These are phyloP conservation scores for Fibroporia radiculosa DNA, from an alignment of 768 basidiomycete genomes.

Conservation along the genomic window DNA sequence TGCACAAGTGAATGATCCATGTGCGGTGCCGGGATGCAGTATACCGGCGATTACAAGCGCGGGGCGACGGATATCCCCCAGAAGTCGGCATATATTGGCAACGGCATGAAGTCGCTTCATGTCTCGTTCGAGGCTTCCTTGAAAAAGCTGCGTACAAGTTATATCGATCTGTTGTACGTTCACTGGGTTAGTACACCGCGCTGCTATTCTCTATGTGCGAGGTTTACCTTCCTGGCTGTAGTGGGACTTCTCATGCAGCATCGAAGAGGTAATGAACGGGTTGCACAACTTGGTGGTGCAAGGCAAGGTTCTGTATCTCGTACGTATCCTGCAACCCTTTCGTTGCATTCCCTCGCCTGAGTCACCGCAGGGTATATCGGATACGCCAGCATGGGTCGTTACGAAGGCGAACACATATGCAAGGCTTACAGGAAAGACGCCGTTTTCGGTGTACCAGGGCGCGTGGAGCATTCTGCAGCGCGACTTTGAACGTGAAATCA, in stretches of 20 bases:
- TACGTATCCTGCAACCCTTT: slow-evolving; percentile 2
- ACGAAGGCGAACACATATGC: slow-evolving; percentile 29
- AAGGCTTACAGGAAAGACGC: slow-evolving; percentile 26
- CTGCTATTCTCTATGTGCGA: slow-evolving; percentile 21
- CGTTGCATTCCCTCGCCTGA: neutral
- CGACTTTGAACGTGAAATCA: slow-evolving; percentile 34
- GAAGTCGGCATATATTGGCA: slow-evolving; percentile 35
- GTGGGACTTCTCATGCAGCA: slow-evolving; percentile 44
- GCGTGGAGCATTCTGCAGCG: slow-evolving; percentile 21
- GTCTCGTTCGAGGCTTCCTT: slow-evolving; percentile 29
- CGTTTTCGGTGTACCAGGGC: slow-evolving; percentile 35
- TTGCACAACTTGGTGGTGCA: slow-evolving; percentile 42
- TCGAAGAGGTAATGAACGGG: slow-evolving; percentile 49
- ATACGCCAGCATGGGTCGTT: slow-evolving; percentile 28
- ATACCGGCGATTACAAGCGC: slow-evolving; percentile 21
- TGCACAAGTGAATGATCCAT: neutral
- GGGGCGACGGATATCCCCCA: slow-evolving; percentile 14
- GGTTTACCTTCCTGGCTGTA: slow-evolving; percentile 21
- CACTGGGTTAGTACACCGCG: slow-evolving; percentile 26
- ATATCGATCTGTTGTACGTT: slow-evolving; percentile 50
- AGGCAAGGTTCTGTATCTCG: slow-evolving; percentile 37
- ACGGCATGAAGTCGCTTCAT: slow-evolving; percentile 28
- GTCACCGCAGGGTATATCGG: slow-evolving; percentile 14
- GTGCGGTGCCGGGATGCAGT: slow-evolving; percentile 13
- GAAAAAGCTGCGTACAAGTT: slow-evolving; percentile 49